Evolutionary conservation across 169 alveolate genomes (phyloP), one percentile per base, ranked within the genome.

Genomic region (Ichthyophthirius multifiliis): DNA sequence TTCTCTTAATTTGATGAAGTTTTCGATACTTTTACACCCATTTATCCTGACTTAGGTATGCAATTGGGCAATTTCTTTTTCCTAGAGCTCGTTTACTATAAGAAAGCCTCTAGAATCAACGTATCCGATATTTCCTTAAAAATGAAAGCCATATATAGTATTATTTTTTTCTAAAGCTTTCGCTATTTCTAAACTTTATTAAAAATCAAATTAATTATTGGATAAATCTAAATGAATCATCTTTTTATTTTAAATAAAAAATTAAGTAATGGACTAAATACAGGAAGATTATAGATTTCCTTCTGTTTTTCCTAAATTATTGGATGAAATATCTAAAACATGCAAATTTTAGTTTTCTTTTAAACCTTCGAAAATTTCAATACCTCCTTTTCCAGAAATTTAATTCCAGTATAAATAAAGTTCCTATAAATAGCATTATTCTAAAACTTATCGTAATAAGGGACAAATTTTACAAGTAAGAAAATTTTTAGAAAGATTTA

Each of bases 341-440:
- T 65, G 32, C 15, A 55, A 55, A 27, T 27, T 27, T 23, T 75
- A 27, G 13, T 55, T 55, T 5, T 55, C 71, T 20, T 16, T 63
- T 41, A 92, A 55, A 39, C 87, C 94, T 37, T 79, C 83, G 83
- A 85, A 83, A 39, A 88, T 67, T 48, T 67, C 82, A 3, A 80
- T 78, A 2, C 92, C 94, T 18, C 96, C 94, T 27, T 75, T 71
- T 37, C 80, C 75, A 16, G 83, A 76, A 6, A 92, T 84, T 35
- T 85, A 83, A 82, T 92, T 92, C 92, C 92, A 91, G 86, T 82
- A 10, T 83, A 82, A 30, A 89, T 82, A 3, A 83, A 92, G 43
- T 77, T 75, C 39, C 87, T 75, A 64, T 64, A 76, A 27, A 41
- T 39, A 74, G 88, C 80, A 16, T 37, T 41, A 13, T 31, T 15